Conservation (phyloP, 495 filamentous ascomycete genomes). For the Hypomontagnella monticulosa region DNA sequence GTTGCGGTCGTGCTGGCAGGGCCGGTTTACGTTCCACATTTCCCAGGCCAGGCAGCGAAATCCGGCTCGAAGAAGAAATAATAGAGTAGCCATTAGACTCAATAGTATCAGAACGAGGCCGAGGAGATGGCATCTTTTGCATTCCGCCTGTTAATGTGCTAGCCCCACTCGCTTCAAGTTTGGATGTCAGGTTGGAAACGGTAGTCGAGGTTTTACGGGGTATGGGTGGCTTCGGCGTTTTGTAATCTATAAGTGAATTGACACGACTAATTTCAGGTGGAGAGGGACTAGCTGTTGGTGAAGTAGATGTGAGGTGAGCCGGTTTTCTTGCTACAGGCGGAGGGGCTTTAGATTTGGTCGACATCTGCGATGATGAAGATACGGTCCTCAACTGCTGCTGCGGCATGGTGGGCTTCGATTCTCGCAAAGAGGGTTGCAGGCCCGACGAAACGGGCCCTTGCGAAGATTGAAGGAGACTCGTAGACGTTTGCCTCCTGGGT, state of each 20-base stretch:
- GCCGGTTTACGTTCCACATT: slow-evolving; percentile 35
- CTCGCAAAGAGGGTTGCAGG: slow-evolving; percentile 13
- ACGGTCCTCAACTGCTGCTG: slow-evolving; percentile 32
- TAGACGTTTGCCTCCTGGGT: slow-evolving; percentile 55
- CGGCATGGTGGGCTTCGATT: slow-evolving; percentile 1
- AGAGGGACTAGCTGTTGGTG: slow-evolving; percentile 47
- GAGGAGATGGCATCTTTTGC: slow-evolving; percentile 23
- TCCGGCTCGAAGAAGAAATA: slow-evolving; percentile 14
- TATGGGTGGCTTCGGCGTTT: slow-evolving; percentile 33
- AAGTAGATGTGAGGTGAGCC: slow-evolving; percentile 56
- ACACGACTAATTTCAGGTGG: slow-evolving; percentile 21
- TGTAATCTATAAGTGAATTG: slow-evolving; percentile 17
- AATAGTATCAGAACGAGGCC: slow-evolving; percentile 4
- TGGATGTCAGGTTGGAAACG: slow-evolving; percentile 43
- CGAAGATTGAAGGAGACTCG: slow-evolving; percentile 33
- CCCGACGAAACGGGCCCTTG: slow-evolving; percentile 15
- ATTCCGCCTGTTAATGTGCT: slow-evolving; percentile 38
- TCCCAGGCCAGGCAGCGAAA: slow-evolving; percentile 39
- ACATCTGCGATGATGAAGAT: slow-evolving; percentile 44
- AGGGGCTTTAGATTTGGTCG: slow-evolving; percentile 53
- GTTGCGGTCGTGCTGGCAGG: slow-evolving; percentile 35
- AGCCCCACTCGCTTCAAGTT: slow-evolving; percentile 41
- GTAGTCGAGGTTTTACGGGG: slow-evolving; percentile 37
- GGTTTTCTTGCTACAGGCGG: slow-evolving; percentile 66
- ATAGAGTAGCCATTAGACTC: slow-evolving; percentile 11